phyloP scores from a whole-genome alignment of 768 basidiomycete species.

The Leucogyrophana mollusca region DNA sequence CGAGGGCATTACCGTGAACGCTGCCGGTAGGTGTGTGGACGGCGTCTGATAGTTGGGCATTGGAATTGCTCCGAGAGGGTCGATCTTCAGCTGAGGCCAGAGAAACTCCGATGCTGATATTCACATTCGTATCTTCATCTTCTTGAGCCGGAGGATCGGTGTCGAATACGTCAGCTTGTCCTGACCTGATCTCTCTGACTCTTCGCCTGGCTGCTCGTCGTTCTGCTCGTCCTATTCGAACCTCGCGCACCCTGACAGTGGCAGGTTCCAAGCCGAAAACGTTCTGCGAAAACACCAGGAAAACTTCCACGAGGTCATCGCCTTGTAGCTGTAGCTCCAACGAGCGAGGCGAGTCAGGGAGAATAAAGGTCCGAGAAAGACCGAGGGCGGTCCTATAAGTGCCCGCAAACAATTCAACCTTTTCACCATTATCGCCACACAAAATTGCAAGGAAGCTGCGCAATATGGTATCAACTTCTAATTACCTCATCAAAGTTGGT shows the following conservation, averaged over 20 bases:
- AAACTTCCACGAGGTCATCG: conserved; percentile 90
- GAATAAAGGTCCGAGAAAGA: conserved; percentile 88
- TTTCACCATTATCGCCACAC: conserved; percentile 90
- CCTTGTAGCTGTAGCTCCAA: conserved; percentile 88
- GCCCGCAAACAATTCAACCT: conserved; percentile 91
- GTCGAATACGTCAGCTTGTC: conserved; percentile 44
- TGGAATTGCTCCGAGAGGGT: conserved; percentile 26
- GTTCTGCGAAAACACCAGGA: conserved; percentile 87
- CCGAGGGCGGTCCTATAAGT: conserved; percentile 88
- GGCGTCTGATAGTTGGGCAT: conserved; percentile 22
- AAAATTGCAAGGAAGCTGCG: conserved; percentile 86
- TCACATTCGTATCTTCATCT: conserved; percentile 58
- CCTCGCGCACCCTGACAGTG: conserved; percentile 91
- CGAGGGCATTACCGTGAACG: conserved; percentile 32
- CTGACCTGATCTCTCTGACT: conserved; percentile 61
- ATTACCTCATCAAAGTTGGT: conserved; percentile 5
- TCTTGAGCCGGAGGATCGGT: conserved; percentile 42
- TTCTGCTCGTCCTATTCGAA: conserved; percentile 86
- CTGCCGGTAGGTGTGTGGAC: conserved; percentile 28
- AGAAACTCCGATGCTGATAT: conserved; percentile 62
- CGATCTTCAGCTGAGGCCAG: conserved; percentile 41
- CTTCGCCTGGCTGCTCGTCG: conserved; percentile 80
- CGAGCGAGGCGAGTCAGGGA: conserved; percentile 87
- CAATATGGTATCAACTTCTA: conserved; percentile 6
- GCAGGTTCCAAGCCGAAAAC: conserved; percentile 92